phyloP scores from a whole-genome alignment of 2,329 filamentous ascomycete species.

The Cryphonectria parasitica region DNA sequence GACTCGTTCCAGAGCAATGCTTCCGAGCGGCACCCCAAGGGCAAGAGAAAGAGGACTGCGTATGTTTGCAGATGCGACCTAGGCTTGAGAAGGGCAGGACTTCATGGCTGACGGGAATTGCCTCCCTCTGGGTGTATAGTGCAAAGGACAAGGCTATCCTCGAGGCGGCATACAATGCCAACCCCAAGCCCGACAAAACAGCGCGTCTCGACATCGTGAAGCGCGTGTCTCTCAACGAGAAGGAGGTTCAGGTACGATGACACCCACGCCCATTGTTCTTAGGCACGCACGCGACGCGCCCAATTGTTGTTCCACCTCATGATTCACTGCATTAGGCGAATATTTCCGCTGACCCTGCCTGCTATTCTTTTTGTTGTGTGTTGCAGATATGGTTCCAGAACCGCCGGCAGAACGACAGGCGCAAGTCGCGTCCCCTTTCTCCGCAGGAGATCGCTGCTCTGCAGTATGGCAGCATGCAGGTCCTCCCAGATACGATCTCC shows the following conservation, averaged over 20 bases:
- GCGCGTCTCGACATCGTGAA: slow-evolving; percentile 83
- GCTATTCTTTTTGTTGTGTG: slow-evolving; percentile 17
- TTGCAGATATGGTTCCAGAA: slow-evolving; percentile 96
- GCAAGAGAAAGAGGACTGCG: slow-evolving; percentile 67
- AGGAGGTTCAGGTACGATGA: slow-evolving; percentile 85
- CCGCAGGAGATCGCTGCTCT: slow-evolving; percentile 73
- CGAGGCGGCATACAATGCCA: slow-evolving; percentile 81
- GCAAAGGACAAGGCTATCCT: slow-evolving; percentile 87
- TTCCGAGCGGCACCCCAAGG: slow-evolving; percentile 56
- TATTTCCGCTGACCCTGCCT: slow-evolving; percentile 28
- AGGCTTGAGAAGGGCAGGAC: slow-evolving; percentile 14
- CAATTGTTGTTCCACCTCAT: slow-evolving; percentile 1
- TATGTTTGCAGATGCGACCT: slow-evolving; percentile 47
- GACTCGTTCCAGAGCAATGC: slow-evolving; percentile 29
- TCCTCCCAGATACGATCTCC: slow-evolving; percentile 51
- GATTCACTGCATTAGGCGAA: slow-evolving; percentile 5
- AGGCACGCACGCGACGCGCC: slow-evolving; percentile 7
- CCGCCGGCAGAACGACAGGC: slow-evolving; percentile 86
- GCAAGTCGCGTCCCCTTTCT: slow-evolving; percentile 83
- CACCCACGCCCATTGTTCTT: neutral
- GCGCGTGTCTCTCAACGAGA: slow-evolving; percentile 87
- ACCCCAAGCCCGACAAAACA: slow-evolving; percentile 89
- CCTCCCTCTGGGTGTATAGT: slow-evolving; percentile 47
- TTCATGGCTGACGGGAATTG: slow-evolving; percentile 16
- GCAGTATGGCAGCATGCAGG: slow-evolving; percentile 57